Base-by-base conservation (phyloP, 2,329 filamentous ascomycete genomes). In the Fusarium palustre region DNA sequence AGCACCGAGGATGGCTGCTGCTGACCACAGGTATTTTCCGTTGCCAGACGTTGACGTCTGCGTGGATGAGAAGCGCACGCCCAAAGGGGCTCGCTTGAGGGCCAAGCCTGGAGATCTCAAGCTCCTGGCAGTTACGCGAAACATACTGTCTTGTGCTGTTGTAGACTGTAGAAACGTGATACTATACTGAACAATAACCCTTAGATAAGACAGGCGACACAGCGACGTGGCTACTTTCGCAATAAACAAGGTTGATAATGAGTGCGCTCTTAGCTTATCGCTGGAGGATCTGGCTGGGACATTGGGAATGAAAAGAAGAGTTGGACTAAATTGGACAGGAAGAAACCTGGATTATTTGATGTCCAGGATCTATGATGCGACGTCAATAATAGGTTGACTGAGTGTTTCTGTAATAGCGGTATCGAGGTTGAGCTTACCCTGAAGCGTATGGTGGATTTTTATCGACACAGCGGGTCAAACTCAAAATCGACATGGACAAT, bases 41-140 rank as follows among this genome's bases (percentile, higher is more conserved):
- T 41, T 46, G 16, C 28, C 49, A 8, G 55, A 18, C 2, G 46
- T 43, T 5, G 61, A 53, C 13, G 68, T 45, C 12, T 55, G 47
- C 1, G 69, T 64, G 0, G 71, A 74, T 1, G 62, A 71, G 43
- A 64, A 64, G 33, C 71, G 71, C 12, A 43, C 30, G 16, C 38
- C 50, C 5, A 4, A 8, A 8, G 58, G 36, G 31, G 42, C 48
- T 43, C 55, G 60, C 49, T 55, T 69, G 41, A 54, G 38, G 15
- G 49, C 20, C 13, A 31, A 34, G 7, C 45, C n/a, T 10, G 52
- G 36, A 8, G 22, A 13, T 20, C 48, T 43, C 31, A 61, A 7
- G 10, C 50, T 47, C 20, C 31, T 52, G 0, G 33, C 3, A 0
- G 47, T 41, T 48, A 48, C 45, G 20, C 60, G 72, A 58, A 74